Base-by-base conservation (phyloP, 2,329 filamentous ascomycete species). In the Aspergillus floridensis region DNA sequence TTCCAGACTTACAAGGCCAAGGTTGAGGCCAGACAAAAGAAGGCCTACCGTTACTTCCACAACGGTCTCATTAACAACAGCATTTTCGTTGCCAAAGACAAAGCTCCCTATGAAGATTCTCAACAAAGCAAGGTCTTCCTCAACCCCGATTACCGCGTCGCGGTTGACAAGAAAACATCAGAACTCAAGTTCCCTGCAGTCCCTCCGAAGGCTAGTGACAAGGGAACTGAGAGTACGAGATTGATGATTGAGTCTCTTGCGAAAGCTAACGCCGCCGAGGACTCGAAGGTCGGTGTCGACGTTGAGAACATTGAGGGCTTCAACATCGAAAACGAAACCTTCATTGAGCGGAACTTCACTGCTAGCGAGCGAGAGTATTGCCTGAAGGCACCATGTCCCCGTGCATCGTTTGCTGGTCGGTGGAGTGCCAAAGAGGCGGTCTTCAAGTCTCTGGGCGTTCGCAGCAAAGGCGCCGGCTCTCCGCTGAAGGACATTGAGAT, bases 361-460 rank as follows among this genome's bases (percentile, higher is more conserved):
- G 77, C 82, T 16, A 80, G 83, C 53, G 95, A 99, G 79, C 90
- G 93, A 68, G 83, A 85, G 31, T 98, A 99, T 81, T 99, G 96
- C 82, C 83, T 84, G 64, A 86, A 88, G 71, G 88, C 91, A 16
- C 80, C 92, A 5, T 88, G 85, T 72, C 90, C 92, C 1, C 91
- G 92, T 73, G 91, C 93, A 66, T 96, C 92, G 54, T 99, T 97
- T 77, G 92, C 93, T 5, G 95, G 95, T 53, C 88, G 92, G 67
- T 99, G 95, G 95, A 93, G 89, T 70, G 95, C 95, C 38, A 99
- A 99, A 82, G 95, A 99, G 57, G 95, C 95, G 29, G 93, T 99
- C 0, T 99, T 99, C 84, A 99, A 99, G 86, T 92, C 91, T 41
- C 83, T 99, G 14, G 92, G 93, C 66, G 93, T 98, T 12, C 80